Conservation (phyloP, 2,329 filamentous ascomycete genomes). For the Fusarium sp. region DNA sequence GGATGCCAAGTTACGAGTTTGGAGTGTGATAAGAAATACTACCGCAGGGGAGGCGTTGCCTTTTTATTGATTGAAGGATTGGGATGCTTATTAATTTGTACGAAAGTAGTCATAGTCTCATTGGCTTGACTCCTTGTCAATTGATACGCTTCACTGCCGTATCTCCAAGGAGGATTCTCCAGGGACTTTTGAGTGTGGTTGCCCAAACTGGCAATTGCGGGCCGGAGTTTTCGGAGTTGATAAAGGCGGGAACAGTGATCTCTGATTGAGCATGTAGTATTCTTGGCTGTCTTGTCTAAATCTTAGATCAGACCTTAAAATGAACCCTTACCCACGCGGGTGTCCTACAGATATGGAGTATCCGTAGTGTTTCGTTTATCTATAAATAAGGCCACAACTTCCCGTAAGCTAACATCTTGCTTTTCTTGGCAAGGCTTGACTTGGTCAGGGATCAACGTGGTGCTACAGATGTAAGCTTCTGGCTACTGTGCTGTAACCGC, state of each 20-base stretch:
- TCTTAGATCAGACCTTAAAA: background rate
- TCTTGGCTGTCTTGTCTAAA: background rate
- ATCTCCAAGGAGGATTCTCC: constrained; percentile 28
- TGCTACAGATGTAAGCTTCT: background rate
- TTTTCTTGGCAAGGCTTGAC: constrained; percentile 24
- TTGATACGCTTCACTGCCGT: background rate
- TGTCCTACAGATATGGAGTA: background rate
- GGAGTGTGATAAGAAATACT: background rate
- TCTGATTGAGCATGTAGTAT: background rate
- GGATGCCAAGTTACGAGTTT: background rate
- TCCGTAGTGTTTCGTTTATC: background rate
- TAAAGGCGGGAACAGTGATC: background rate
- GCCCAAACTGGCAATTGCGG: constrained; percentile 14
- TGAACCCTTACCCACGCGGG: background rate
- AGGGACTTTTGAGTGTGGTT: constrained; percentile 18
- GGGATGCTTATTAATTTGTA: constrained; percentile 11
- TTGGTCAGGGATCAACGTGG: background rate
- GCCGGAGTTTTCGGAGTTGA: constrained; percentile 33
- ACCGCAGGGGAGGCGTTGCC: background rate
- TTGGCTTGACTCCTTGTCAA: background rate
- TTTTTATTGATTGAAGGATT: constrained; percentile 7
- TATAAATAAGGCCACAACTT: background rate
- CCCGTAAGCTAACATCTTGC: background rate
- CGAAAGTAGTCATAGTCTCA: background rate
- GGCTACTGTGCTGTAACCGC: background rate